These are phyloP conservation scores for Osmozyma mogii DNA, from an alignment of 805 yeast species.

Conservation along the genomic window DNA sequence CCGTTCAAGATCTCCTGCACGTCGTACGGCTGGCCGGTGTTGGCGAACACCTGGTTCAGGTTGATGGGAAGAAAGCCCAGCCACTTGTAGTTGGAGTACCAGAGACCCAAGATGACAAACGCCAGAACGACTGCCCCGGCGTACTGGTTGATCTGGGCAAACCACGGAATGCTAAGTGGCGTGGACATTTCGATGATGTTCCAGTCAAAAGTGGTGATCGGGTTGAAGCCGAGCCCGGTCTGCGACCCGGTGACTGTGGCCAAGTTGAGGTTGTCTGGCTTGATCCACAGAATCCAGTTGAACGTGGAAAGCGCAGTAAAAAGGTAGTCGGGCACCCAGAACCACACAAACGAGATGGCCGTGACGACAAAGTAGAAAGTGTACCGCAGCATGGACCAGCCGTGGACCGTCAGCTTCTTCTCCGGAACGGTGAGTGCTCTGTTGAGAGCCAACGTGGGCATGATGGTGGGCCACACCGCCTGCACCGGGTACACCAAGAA, in stretches of 20 bases:
- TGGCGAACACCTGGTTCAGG: constrained; percentile 16
- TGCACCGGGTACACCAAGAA: constrained; percentile 42
- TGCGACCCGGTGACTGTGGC: constrained; percentile 42
- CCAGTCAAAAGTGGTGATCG: constrained; percentile 48
- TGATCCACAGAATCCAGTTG: constrained; percentile 55
- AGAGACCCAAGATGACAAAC: constrained; percentile 19
- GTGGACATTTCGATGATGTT: constrained; percentile 32
- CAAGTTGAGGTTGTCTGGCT: constrained; percentile 40
- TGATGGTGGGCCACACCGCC: constrained; percentile 44
- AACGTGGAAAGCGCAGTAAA: constrained; percentile 35
- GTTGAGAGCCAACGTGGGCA: constrained; percentile 41
- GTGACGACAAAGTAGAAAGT: constrained; percentile 19
- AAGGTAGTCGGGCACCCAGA: constrained; percentile 39
- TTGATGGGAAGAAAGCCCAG: constrained; percentile 22
- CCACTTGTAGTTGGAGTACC: constrained; percentile 22
- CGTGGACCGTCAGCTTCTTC: constrained; percentile 21
- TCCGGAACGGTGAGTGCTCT: constrained; percentile 35
- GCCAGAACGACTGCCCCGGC: constrained; percentile 18
- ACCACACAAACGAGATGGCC: constrained; percentile 28
- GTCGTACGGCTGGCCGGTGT: constrained; percentile 16
- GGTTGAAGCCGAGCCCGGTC: constrained; percentile 45
- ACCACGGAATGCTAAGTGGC: no score
- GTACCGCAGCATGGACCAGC: constrained; percentile 28
- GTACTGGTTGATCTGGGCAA: no score
- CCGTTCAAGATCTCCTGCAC: constrained; percentile 11